Evolutionary conservation across 768 basidiomycete genomes (phyloP), one percentile per base, ranked within the genome.

Genomic region (Mycena filopes): DNA sequence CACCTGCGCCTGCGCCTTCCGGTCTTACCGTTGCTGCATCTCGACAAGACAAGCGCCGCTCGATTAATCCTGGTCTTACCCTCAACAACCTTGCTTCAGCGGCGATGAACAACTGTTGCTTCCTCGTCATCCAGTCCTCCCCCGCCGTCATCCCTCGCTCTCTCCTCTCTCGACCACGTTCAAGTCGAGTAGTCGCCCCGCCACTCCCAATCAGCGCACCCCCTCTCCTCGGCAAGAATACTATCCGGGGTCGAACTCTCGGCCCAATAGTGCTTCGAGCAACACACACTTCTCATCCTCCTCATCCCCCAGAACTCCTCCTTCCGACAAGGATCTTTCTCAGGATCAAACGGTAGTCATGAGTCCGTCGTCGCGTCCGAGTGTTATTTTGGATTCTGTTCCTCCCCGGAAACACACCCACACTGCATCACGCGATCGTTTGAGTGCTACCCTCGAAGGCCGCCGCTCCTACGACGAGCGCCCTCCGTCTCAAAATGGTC

Each of bases 31-130:
- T 77, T 15, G 65, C 73, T 38, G 80, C 82, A 6, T 78, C 82
- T 8, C 74, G 77, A 23, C 76, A 76, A 40, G 81, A 83, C 40
- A 84, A 81, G 70, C 81, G 83, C 42, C 80, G 82, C 48, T 84
- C 85, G 38, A 85, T 85, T 53, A 84, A 85, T 67, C 84, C 84
- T 9, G 82, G 78, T 46, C 71, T 83, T 25, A 66, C 74, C 6
- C 70, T 84, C 59, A 72, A 78, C 33, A 73, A 78, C 63, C 76
- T 80, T 62, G 77, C 72, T 47, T 50, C 72, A 12, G 15, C 36
- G 36, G 36, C 36, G 9, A 36, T 15, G 36, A 36, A 36, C 36
- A 36, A 36, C 36, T n/a, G 36, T 80, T 62, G 77, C 72, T 47
- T 50, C 72, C 9, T 60, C 60, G 50, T 67, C 71, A 43, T 55